Base-by-base conservation (phyloP, 2,329 filamentous ascomycete species). In the Geosmithia putterillii region DNA sequence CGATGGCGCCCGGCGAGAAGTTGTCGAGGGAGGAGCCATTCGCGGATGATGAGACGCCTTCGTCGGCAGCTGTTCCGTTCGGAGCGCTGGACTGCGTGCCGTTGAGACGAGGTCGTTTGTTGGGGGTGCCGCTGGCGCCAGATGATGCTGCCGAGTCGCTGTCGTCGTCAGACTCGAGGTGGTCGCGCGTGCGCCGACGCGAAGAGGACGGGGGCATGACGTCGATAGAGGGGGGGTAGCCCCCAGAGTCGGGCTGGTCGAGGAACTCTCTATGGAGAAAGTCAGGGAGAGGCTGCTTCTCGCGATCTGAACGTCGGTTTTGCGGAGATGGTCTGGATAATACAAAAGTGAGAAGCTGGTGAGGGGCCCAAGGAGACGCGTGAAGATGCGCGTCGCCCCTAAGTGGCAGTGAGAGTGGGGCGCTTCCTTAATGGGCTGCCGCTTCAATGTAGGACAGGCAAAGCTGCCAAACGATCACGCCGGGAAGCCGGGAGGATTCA, bases 1-100 rank as follows among this genome's bases (percentile, higher is more conserved):
- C 80, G 51, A 98, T 94, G 9, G 92, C 83, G 10, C 92, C 92
- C 3, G 88, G 80, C 49, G 85, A 74, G 48, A 73, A 78, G 9
- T 57, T 55, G 15, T 62, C 58, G 40, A 53, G 47, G 8, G 39
- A 25, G 10, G 38, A 28, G 39, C 48, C 48, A 28, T 44, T 46
- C 21, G 46, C 46, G n/a, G n/a, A n/a, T n/a, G n/a, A n/a, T n/a
- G n/a, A n/a, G n/a, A n/a, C n/a, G n/a, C n/a, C n/a, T n/a, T n/a
- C n/a, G 19, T 49, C 48, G 17, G 17, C 15, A 20, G n/a, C 35
- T 20, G 56, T 47, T 1, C 44, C 42, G 18, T 53, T 48, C n/a
- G n/a, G n/a, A n/a, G n/a, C n/a, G n/a, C n/a, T n/a, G n/a, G n/a
- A n/a, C n/a, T n/a, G n/a, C n/a, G n/a, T n/a, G 20, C 21, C 37